Base-by-base conservation (phyloP, 495 filamentous ascomycete species). In the Letharia lupina region DNA sequence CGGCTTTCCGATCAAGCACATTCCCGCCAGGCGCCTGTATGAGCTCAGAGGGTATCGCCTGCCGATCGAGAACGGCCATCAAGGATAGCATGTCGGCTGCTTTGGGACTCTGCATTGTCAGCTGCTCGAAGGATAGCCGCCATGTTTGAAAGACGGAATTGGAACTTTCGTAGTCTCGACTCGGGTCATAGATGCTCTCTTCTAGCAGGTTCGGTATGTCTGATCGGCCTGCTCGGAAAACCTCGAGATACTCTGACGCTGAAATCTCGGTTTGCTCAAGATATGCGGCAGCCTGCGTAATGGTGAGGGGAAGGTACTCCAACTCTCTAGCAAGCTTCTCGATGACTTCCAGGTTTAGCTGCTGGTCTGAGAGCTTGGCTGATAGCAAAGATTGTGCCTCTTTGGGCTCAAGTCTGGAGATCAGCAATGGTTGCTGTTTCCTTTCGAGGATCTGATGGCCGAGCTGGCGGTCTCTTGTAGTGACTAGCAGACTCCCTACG, bases 71-170 rank as follows among this genome's bases (percentile, higher is more conserved):
- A 60, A 81, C 72, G 60, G 75, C 76, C 75, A 80, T 81, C 0
- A 81, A 67, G 10, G 77, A 72, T 33, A 80, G 65, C 3, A 82
- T 65, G 31, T 77, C 67, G 1, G 74, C 70, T 1, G 78, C 74
- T 35, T 71, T 66, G 0, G 66, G 70, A 54, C 63, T 44, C 45
- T 72, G 70, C 7, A 70, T 64, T 2, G 57, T 60, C 13, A 83
- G 77, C 12, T 79, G 75, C 15, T 79, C 72, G 65, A 82, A 83
- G 0, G 79, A 80, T n/a, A 83, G 71, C 63, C 75, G 63, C 79
- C 77, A 82, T 28, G 79, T 81, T 8, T 70, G 74, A n/a, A 79
- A 69, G 8, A 82, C 69, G 4, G 77, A 73, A 64, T 79, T 71
- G 3, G 65, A 70, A 50, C 65, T 68, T 35, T 71, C 69, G 13